phyloP scores from a whole-genome alignment of 345 rosid genomes.

The Eucalyptus camaldulensis region DNA sequence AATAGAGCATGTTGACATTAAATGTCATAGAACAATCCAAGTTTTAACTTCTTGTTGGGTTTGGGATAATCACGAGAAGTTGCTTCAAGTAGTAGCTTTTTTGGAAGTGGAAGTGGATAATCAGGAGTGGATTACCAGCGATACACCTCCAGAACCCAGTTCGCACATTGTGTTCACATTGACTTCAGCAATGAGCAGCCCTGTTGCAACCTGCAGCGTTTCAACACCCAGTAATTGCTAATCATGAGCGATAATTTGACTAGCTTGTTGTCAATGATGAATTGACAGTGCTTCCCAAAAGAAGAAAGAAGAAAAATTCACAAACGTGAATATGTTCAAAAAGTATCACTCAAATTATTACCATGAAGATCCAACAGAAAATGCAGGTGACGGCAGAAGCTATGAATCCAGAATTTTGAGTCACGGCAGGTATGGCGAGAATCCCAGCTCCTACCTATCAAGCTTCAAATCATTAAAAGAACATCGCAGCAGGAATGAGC shows the following conservation, averaged over 20 bases:
- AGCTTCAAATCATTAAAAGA: background rate
- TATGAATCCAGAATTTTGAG: slow-evolving; percentile 79
- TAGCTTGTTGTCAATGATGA: background rate
- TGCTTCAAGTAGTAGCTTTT: background rate
- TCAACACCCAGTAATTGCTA: background rate
- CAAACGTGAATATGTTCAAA: background rate
- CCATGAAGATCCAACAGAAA: slow-evolving; percentile 83
- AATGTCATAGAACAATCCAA: background rate
- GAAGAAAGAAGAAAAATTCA: background rate
- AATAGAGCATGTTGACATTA: background rate
- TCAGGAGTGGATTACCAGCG: slow-evolving; percentile 34
- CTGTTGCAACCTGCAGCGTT: slow-evolving; percentile 58
- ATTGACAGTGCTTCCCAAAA: background rate
- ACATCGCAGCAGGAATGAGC: background rate
- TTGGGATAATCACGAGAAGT: background rate
- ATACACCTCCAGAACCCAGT: slow-evolving; percentile 89
- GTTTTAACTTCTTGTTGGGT: background rate
- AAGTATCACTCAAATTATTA: background rate
- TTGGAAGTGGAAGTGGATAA: background rate
- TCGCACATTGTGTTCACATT: slow-evolving; percentile 88
- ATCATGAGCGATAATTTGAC: background rate
- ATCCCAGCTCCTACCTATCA: slow-evolving; percentile 87
- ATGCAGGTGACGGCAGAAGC: slow-evolving; percentile 73
- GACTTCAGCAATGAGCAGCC: slow-evolving; percentile 85
- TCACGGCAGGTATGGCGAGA: slow-evolving; percentile 88